Percentiles rank a stretch among this genome's conserved stretches.
phyloP scores from a whole-genome alignment of 192 early-diverging fungal genomes.

The Backusella tarrabulga region DNA sequence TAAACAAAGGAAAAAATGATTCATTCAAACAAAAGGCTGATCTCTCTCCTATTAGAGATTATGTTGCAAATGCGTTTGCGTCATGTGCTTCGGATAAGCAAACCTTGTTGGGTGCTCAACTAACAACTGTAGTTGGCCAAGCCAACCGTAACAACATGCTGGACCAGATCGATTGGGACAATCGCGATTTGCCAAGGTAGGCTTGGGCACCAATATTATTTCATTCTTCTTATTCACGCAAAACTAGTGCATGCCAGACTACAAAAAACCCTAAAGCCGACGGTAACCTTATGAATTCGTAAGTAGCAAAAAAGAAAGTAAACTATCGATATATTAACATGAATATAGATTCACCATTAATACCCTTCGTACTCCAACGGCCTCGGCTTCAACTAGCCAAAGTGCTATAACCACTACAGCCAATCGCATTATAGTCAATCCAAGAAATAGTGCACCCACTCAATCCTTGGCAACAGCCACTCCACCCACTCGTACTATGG shows the following conservation, averaged over 20 bases:
- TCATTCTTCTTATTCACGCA: background rate
- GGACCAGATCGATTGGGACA: constrained; percentile 64
- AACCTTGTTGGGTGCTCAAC: constrained; percentile 47
- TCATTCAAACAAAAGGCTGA: background rate
- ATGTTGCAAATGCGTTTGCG: constrained; percentile 29
- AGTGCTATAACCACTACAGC: background rate
- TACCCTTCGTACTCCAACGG: no score
- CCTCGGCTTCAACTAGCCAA: no score
- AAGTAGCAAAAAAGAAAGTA: background rate
- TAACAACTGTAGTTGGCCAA: constrained; percentile 55
- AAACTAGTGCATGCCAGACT: background rate
- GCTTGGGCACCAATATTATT: no score
- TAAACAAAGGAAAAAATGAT: background rate
- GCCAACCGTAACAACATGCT: constrained; percentile 43
- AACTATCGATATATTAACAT: background rate
- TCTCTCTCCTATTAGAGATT: constrained; percentile 21
- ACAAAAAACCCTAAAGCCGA: background rate
- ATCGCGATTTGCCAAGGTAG: constrained; percentile 67
- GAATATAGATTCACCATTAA: no score
- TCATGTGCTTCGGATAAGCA: constrained; percentile 32
- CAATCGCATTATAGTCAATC: background rate
- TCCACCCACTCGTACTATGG: background rate
- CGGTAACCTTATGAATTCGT: background rate
- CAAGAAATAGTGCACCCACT: background rate
- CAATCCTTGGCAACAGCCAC: background rate